Percentiles rank a stretch among this genome's conserved stretches.
Evolutionary conservation across 2,329 filamentous ascomycete species (phyloP).

Genomic region (Calonectria fujianensis): DNA sequence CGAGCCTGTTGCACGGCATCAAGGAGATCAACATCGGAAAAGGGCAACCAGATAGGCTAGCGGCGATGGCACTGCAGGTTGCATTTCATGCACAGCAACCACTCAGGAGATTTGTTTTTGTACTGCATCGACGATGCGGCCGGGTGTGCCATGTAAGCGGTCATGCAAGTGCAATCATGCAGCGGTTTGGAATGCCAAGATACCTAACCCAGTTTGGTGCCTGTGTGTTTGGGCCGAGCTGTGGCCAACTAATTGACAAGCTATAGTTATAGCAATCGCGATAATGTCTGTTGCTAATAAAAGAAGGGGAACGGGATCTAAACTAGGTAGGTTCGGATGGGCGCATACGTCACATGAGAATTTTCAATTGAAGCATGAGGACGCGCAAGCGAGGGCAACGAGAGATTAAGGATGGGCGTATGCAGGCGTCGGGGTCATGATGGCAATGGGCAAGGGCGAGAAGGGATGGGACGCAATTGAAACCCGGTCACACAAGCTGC

Average conservation of each 20-base stretch:
- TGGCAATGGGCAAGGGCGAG: not conserved
- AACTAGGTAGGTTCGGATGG: slow-evolving; percentile 18
- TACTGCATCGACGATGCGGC: slow-evolving; percentile 13
- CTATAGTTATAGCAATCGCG: slow-evolving; percentile 13
- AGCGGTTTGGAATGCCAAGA: slow-evolving; percentile 21
- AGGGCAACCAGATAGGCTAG: not conserved
- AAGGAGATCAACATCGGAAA: not conserved
- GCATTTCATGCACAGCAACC: slow-evolving; percentile 19
- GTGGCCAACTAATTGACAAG: slow-evolving; percentile 4
- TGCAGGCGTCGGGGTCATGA: slow-evolving; percentile 2
- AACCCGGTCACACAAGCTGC: not conserved
- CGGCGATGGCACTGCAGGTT: slow-evolving; percentile 14
- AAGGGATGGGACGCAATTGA: not conserved
- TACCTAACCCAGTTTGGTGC: slow-evolving; percentile 19
- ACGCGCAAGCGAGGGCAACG: not conserved
- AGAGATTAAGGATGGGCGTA: not conserved
- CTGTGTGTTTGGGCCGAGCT: not conserved
- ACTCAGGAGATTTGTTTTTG: slow-evolving; percentile 8
- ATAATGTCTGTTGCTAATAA: slow-evolving; percentile 26
- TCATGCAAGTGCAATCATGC: slow-evolving; percentile 3
- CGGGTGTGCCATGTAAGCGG: slow-evolving; percentile 8
- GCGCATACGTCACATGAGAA: slow-evolving; percentile 18
- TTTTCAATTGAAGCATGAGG: slow-evolving; percentile 3
- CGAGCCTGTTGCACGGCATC: not conserved
- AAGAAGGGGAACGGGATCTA: slow-evolving; percentile 30